Conservation (phyloP, 805 yeast genomes). For the Wickerhamiella azymoides region DNA sequence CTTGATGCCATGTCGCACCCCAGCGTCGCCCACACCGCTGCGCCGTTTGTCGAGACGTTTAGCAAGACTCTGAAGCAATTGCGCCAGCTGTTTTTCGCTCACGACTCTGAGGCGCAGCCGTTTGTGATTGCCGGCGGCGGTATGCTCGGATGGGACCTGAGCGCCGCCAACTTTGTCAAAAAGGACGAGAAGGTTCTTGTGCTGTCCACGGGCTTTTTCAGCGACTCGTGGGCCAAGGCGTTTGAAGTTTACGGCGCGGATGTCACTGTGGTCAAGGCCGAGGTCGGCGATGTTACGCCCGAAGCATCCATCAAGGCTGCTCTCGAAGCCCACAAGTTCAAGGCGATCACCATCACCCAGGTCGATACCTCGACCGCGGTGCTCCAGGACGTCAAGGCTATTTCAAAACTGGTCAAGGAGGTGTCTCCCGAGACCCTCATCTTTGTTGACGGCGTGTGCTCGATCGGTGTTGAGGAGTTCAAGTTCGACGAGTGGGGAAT, state of each 20-base stretch:
- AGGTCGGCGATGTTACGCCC: slow-evolving; percentile 59
- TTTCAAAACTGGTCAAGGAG: slow-evolving; percentile 46
- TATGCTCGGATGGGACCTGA: slow-evolving; percentile 89
- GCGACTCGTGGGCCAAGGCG: slow-evolving; percentile 69
- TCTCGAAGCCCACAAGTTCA: slow-evolving; percentile 39
- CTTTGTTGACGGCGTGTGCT: slow-evolving; percentile 89
- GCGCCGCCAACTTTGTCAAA: slow-evolving; percentile 58
- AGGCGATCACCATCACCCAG: slow-evolving; percentile 74
- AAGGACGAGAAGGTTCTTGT: slow-evolving; percentile 61
- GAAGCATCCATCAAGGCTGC: slow-evolving; percentile 40
- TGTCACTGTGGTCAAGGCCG: slow-evolving; percentile 60
- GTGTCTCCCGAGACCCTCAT: slow-evolving; percentile 69
- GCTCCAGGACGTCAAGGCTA: slow-evolving; percentile 49
- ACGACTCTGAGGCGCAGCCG: slow-evolving; percentile 57
- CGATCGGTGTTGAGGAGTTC: slow-evolving; percentile 76
- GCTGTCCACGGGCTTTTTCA: slow-evolving; percentile 77
- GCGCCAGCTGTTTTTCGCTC: slow-evolving; percentile 61
- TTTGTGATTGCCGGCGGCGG: slow-evolving; percentile 82
- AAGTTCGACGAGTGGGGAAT: slow-evolving; percentile 82
- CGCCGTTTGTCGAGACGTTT: slow-evolving; percentile 65
- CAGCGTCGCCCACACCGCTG: slow-evolving; percentile 80
- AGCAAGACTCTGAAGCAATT: slow-evolving; percentile 52
- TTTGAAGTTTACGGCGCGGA: slow-evolving; percentile 58
- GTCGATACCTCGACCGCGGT: slow-evolving; percentile 98
- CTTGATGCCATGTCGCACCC: slow-evolving; percentile 69